Evolutionary conservation across 805 yeast species (phyloP).

Genomic region (Suhomyces faveliae): DNA sequence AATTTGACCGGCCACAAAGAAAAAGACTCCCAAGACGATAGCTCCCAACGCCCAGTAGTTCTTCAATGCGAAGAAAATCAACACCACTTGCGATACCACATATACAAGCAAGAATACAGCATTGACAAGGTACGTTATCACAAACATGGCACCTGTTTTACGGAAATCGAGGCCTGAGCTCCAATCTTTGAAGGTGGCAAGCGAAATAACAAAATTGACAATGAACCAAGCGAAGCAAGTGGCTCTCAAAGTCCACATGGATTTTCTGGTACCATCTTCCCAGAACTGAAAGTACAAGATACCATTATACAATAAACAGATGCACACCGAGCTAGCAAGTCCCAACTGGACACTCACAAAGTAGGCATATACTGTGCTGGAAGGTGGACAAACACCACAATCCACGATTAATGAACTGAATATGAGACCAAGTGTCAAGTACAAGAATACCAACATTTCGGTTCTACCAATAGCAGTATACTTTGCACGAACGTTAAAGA

Average conservation of each 20-base stretch:
- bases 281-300: conserved; percentile 83
- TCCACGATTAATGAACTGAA: conserved; percentile 76
- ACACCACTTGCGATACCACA: conserved; percentile 62
- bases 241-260: conserved; percentile 57
- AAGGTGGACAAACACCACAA: conserved; percentile 90
- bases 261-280: conserved; percentile 84
- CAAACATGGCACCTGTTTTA: conserved; percentile 67
- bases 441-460: conserved; percentile 77
- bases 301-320: conserved; percentile 70
- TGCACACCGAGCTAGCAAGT: conserved; percentile 66
- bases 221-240: conserved; percentile 58
- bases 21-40: conserved; percentile 63
- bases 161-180: conserved; percentile 51
- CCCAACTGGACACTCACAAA: conserved; percentile 84
- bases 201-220: conserved; percentile 61
- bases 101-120: conserved; percentile 63
- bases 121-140: conserved; percentile 68
- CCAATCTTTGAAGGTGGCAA: conserved; percentile 67
- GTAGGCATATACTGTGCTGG: conserved; percentile 69
- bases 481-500: conserved; percentile 75
- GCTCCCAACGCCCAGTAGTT: conserved; percentile 92
- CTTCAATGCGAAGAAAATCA: conserved; percentile 64
- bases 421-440: conserved; percentile 54
- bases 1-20: conserved; percentile 80
- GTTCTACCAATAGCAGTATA: conserved; percentile 93